phyloP scores from a whole-genome alignment of 1,284 basidiomycete genomes.

The Retiboletus flavoniger region DNA sequence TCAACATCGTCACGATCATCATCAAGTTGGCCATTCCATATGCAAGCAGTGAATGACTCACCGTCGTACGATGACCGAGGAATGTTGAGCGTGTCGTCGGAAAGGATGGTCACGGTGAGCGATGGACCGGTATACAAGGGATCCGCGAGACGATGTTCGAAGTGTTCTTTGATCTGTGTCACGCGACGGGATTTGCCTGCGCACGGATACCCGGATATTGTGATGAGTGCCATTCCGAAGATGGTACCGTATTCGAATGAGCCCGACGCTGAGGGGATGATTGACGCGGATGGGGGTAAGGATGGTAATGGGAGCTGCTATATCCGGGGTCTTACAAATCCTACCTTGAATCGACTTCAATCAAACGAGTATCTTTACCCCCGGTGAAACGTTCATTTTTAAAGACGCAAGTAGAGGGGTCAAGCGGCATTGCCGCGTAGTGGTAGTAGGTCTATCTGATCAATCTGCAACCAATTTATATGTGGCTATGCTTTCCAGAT shows the following conservation, averaged over 20 bases:
- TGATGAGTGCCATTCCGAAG: slow-evolving; percentile 83
- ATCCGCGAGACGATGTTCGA: slow-evolving; percentile 57
- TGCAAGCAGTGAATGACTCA: slow-evolving; percentile 36
- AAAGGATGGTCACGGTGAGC: slow-evolving; percentile 66
- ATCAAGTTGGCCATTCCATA: neutral
- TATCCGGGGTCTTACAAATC: no score
- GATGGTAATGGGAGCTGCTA: no score
- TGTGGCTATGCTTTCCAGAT: no score
- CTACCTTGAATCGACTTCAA: no score
- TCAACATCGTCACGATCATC: neutral
- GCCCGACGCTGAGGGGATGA: neutral
- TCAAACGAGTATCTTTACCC: no score
- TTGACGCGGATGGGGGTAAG: neutral
- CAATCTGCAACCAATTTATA: no score
- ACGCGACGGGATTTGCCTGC: slow-evolving; percentile 85
- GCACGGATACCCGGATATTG: slow-evolving; percentile 87
- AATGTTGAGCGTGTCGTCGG: slow-evolving; percentile 75
- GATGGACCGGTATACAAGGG: slow-evolving; percentile 52
- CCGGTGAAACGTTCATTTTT: no score
- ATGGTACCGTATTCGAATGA: neutral
- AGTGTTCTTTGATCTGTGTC: slow-evolving; percentile 58
- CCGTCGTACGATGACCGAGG: slow-evolving; percentile 72
- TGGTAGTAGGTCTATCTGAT: no score
- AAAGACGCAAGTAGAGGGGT: no score
- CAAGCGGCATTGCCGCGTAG: no score